Conservation (phyloP, 768 basidiomycete genomes). For the Lentinula edodes region DNA sequence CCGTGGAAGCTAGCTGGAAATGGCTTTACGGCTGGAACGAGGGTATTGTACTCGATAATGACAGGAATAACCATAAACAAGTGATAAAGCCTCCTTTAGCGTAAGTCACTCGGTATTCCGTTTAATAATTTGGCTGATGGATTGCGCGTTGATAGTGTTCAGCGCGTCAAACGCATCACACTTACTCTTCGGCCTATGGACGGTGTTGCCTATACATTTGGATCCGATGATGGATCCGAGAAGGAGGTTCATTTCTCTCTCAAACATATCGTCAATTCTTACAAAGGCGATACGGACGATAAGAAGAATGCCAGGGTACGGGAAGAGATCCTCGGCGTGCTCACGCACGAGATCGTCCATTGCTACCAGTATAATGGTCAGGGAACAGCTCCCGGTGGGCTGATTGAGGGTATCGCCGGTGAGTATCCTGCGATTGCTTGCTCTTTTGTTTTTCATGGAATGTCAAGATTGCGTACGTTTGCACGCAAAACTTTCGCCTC, state of each 20-base stretch:
- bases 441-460: neutral
- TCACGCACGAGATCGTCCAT: constrained; percentile 74
- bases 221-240: constrained; percentile 33
- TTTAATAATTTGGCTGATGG: neutral
- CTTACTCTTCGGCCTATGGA: constrained; percentile 62
- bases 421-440: constrained; percentile 8
- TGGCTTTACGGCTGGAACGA: constrained; percentile 28
- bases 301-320: constrained; percentile 31
- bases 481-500: constrained; percentile 50
- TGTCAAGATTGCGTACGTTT: constrained; percentile 65
- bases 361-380: constrained; percentile 68
- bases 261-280: constrained; percentile 47
- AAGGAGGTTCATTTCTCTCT: constrained; percentile 77
- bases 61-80: constrained; percentile 35
- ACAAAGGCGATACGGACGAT: constrained; percentile 45
- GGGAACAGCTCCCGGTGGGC: constrained; percentile 58
- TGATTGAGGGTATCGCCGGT: constrained; percentile 82
- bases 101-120: neutral
- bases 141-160: neutral
- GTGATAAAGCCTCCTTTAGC: constrained; percentile 3
- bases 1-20: constrained; percentile 45
- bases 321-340: constrained; percentile 66
- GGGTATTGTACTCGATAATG: constrained; percentile 22
- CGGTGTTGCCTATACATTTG: constrained; percentile 67
- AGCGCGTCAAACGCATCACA: constrained; percentile 46